A percentile compares a stretch with the other conserved stretches of the same genome.
Evolutionary conservation across 2,329 filamentous ascomycete species (phyloP).

Genomic region (Bipolaris oryzae): DNA sequence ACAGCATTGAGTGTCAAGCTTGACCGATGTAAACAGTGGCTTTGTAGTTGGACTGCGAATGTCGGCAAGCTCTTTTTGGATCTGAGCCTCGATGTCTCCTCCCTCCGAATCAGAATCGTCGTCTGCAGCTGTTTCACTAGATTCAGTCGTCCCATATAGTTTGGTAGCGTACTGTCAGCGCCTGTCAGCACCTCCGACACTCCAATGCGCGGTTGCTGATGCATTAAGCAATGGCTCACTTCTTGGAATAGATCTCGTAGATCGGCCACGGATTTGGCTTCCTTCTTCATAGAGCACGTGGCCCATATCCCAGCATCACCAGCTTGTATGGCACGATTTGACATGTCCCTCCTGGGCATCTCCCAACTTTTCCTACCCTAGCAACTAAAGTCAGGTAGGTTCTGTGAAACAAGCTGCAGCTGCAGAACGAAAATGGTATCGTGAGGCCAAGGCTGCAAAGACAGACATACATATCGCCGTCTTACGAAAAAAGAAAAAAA

Average conservation of each 20-base stretch:
- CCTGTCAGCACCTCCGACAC: constrained; percentile 21
- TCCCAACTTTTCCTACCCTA: constrained; percentile 55
- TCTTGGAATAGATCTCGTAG: constrained; percentile 69
- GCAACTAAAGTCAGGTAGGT: constrained; percentile 22
- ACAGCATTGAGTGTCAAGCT: constrained; percentile 63
- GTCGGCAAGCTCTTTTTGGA: constrained; percentile 71
- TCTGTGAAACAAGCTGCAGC: constrained; percentile 12
- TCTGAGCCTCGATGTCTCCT: constrained; percentile 72
- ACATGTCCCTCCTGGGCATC: constrained; percentile 44
- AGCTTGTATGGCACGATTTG: constrained; percentile 60
- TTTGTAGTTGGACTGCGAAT: constrained; percentile 61
- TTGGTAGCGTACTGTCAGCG: constrained; percentile 70
- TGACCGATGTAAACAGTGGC: constrained; percentile 60
- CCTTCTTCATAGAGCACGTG: constrained; percentile 75
- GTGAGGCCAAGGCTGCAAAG: constrained; percentile 19
- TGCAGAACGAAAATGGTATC: constrained; percentile 26
- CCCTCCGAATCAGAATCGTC: constrained; percentile 39
- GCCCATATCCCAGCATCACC: constrained; percentile 79
- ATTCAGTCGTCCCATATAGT: constrained; percentile 50
- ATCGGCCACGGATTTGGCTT: constrained; percentile 71
- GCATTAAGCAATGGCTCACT: constrained; percentile 52
- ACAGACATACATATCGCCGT: constrained; percentile 14
- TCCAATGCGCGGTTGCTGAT: not conserved
- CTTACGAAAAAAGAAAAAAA: constrained; percentile 24
- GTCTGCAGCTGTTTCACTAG: constrained; percentile 51